These are phyloP conservation scores for Bacidia gigantensis DNA, from an alignment of 495 filamentous ascomycete genomes.

Conservation along the genomic window DNA sequence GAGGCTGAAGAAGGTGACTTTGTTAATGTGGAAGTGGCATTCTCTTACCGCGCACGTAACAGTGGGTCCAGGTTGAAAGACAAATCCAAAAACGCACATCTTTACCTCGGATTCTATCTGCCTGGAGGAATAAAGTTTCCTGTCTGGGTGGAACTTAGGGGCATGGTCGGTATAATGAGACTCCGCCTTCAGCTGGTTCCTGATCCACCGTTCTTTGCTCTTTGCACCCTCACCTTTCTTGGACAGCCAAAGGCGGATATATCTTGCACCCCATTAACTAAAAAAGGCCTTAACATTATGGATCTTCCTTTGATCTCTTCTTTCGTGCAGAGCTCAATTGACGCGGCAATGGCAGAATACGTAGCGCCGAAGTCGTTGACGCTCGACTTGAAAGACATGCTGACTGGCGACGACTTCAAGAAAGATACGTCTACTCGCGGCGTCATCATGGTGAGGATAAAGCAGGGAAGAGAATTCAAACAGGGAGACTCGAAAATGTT, in stretches of 20 bases:
- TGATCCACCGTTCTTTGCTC: constrained; percentile 56
- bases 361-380: constrained; percentile 62
- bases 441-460: constrained; percentile 49
- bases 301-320: constrained; percentile 56
- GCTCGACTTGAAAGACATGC: constrained; percentile 57
- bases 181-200: constrained; percentile 54
- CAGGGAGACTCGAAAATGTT: constrained; percentile 46
- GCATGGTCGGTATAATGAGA: constrained; percentile 49
- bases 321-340: constrained; percentile 59
- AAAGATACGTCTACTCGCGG: constrained; percentile 53
- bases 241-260: constrained; percentile 62
- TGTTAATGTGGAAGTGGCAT: constrained; percentile 55
- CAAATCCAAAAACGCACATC: constrained; percentile 54
- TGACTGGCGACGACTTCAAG: constrained; percentile 63
- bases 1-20: constrained; percentile 64
- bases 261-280: constrained; percentile 51
- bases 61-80: constrained; percentile 40
- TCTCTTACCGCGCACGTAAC: constrained; percentile 49
- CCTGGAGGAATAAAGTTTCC: constrained; percentile 42
- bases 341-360: constrained; percentile 55
- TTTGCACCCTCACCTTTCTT: constrained; percentile 59
- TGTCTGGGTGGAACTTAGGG: constrained; percentile 60
- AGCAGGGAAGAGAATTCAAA: constrained; percentile 50
- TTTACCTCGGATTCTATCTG: constrained; percentile 56
- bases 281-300: constrained; percentile 54